Evolutionary conservation across 306 rosid species (phyloP).

Genomic region (Abrus precatorius): DNA sequence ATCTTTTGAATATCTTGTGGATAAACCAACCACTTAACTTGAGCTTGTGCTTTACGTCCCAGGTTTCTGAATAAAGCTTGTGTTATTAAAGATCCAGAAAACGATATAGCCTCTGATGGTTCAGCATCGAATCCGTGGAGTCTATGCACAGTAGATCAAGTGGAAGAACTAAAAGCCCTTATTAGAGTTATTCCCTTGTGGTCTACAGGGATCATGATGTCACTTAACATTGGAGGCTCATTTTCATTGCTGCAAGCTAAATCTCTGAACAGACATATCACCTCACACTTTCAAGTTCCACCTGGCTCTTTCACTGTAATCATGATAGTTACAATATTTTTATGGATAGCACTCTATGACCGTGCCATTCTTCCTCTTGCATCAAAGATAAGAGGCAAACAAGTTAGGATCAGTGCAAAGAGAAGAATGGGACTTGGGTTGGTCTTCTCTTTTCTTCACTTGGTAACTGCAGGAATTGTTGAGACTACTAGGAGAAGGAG

Average conservation of each 20-base stretch:
- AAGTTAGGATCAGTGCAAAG: slow-evolving; percentile 55
- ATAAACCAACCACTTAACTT: not conserved
- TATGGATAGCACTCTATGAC: slow-evolving; percentile 69
- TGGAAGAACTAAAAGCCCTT: slow-evolving; percentile 75
- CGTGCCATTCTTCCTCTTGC: slow-evolving; percentile 66
- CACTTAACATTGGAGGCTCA: slow-evolving; percentile 59
- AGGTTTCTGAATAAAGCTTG: slow-evolving; percentile 80
- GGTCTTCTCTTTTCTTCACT: slow-evolving; percentile 52
- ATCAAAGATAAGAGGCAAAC: slow-evolving; percentile 67
- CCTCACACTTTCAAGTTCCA: slow-evolving; percentile 66
- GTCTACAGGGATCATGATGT: slow-evolving; percentile 73
- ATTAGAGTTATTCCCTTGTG: slow-evolving; percentile 73
- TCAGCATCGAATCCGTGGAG: slow-evolving; percentile 70
- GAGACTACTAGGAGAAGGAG: slow-evolving; percentile 57
- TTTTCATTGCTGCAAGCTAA: slow-evolving; percentile 74
- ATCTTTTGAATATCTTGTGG: not conserved
- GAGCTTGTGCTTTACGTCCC: not conserved
- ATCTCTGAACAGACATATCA: slow-evolving; percentile 67
- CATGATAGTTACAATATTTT: slow-evolving; percentile 45
- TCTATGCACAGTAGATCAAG: slow-evolving; percentile 72
- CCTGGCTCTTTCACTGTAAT: slow-evolving; percentile 65
- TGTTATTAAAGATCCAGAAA: slow-evolving; percentile 55
- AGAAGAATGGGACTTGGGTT: slow-evolving; percentile 73
- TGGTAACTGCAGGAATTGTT: slow-evolving; percentile 57
- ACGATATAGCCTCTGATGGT: slow-evolving; percentile 63